Evolutionary conservation across 2,329 filamentous ascomycete genomes (phyloP).

Genomic region (Verticillium isaacii): DNA sequence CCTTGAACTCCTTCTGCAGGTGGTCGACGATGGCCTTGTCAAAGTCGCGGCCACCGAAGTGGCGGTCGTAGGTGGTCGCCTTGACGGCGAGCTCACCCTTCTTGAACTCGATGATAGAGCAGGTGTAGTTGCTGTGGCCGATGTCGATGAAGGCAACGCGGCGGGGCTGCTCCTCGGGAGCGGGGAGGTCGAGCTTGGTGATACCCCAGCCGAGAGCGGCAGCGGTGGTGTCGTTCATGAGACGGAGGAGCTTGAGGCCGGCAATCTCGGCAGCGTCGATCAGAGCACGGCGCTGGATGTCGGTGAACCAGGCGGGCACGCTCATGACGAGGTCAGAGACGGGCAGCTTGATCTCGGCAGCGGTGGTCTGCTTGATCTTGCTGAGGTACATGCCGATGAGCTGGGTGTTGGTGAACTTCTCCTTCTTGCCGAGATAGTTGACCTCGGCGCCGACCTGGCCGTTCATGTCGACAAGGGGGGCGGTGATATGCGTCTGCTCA

Average conservation of each 20-base stretch:
- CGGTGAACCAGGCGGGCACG: constrained; percentile 95
- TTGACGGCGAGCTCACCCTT: constrained; percentile 96
- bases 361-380: constrained; percentile 87
- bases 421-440: constrained; percentile 88
- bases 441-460: constrained; percentile 96
- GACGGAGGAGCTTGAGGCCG: constrained; percentile 82
- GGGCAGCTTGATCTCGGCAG: constrained; percentile 81
- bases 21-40: constrained; percentile 94
- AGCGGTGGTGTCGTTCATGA: constrained; percentile 98
- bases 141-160: constrained; percentile 92
- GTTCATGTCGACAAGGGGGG: constrained; percentile 80
- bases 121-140: constrained; percentile 93
- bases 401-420: constrained; percentile 91
- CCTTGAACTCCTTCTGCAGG: constrained; percentile 92
- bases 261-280: constrained; percentile 92
- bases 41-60: constrained; percentile 96
- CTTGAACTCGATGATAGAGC: constrained; percentile 90
- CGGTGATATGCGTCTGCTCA: constrained; percentile 88
- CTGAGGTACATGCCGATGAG: constrained; percentile 92
- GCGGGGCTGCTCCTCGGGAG: constrained; percentile 83
- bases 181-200: constrained; percentile 91
- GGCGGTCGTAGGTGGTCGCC: constrained; percentile 85
- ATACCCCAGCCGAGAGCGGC: constrained; percentile 96
- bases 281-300: constrained; percentile 82
- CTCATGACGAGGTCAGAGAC: constrained; percentile 93